phyloP scores from a whole-genome alignment of 192 early-diverging fungal genomes.

The Phlyctochytrium arcticum region DNA sequence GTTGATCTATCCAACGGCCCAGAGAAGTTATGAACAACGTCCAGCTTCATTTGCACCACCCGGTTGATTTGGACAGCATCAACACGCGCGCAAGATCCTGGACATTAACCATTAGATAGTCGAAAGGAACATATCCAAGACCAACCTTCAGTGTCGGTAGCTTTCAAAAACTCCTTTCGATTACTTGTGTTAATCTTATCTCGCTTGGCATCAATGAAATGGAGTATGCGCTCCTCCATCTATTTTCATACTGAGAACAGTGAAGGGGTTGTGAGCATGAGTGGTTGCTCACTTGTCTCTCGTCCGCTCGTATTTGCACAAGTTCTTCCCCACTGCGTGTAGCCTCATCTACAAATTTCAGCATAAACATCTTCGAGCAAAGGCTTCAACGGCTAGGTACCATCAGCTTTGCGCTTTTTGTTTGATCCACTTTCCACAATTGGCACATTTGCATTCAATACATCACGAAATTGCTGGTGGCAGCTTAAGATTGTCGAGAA shows the following conservation, averaged over 20 bases:
- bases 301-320: conserved; percentile 36
- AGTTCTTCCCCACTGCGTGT: neutral
- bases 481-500: no score
- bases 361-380: no score
- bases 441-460: no score
- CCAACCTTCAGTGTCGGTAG: conserved; percentile 4
- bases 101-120: neutral
- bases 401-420: no score
- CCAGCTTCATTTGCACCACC: conserved; percentile 74
- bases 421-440: no score
- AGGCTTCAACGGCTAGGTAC: no score
- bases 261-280: neutral
- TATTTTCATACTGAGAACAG: neutral
- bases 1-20: conserved; percentile 59
- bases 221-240: conserved; percentile 46
- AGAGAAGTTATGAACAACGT: conserved; percentile 63
- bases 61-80: conserved; percentile 70
- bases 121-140: neutral
- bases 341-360: no score
- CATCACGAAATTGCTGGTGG: no score
- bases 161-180: conserved; percentile 55
- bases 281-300: conserved; percentile 17
- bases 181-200: conserved; percentile 61
- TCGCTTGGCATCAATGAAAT: conserved; percentile 51
- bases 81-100: conserved; percentile 57